Evolutionary conservation across 1,139 yeast species (phyloP), one percentile per base, ranked within the genome.

Genomic region (Hemisphaericaspora subhashii): DNA sequence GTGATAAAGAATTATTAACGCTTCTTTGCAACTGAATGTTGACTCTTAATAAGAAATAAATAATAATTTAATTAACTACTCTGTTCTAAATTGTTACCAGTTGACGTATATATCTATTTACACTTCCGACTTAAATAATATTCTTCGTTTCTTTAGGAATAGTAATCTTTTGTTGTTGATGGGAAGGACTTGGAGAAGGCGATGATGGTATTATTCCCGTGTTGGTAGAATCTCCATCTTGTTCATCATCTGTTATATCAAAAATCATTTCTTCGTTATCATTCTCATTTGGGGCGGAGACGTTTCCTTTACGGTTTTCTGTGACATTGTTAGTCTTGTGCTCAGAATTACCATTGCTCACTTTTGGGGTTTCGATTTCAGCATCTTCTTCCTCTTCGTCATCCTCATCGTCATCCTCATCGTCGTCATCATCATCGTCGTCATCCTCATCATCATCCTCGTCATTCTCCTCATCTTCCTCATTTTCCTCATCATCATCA

Each of bases 401-500:
- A 2, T 52, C 56, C 4, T 54, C 58, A 8, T 52, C 62, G 13
- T 55, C 62, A 11, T 57, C 57, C 7, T 57, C 62, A 9, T 54
- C 65, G 3, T 57, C 67, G 4, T 58, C 63, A 5, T 55, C 58
- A 4, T 55, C 62, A 5, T 54, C 65, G 3, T 56, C 64, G 6
- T 55, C 62, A 13, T 56, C 64, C 2, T 62, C 68, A 3, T 61
- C 67, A 4, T 56, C 65, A 2, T 59, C 67, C 1, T 63, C 68
- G 1, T 65, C 68, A 2, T 64, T 70, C 1, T 60, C 66, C 1
- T 64, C 70, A 0, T 61, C 68, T 2, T 59, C 71, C 2, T 62
- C 72, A 1, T 64, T 69, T 0, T 62, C 70, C 5, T 62, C 71
- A 3, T 63, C 72, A 1, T 62, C 69, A 1, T 64, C 70, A 2